These are phyloP conservation scores for Rhodomyrtus tomentosa DNA, from an alignment of 345 rosid species.

Conservation along the genomic window DNA sequence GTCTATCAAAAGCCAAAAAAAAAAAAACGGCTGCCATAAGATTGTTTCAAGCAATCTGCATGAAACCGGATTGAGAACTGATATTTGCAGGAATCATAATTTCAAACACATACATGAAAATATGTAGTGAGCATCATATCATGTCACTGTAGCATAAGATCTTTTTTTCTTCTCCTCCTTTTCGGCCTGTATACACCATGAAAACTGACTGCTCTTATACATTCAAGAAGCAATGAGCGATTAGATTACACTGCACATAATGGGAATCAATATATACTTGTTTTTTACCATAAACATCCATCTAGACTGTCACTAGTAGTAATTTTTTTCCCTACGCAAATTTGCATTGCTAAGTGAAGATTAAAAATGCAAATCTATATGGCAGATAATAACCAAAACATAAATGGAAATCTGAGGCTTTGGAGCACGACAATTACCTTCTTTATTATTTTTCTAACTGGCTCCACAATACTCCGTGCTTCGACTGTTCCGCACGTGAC, in stretches of 20 bases:
- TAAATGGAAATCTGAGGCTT: background rate
- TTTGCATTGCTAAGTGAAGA: background rate
- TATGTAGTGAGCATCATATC: background rate
- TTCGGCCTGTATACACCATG: background rate
- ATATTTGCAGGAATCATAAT: background rate
- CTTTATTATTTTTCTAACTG: conserved; percentile 72
- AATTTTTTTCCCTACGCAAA: background rate
- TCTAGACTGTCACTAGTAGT: background rate
- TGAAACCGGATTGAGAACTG: background rate
- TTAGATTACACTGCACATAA: background rate
- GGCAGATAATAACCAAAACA: background rate
- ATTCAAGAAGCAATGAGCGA: background rate
- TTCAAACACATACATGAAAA: background rate
- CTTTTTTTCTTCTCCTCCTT: background rate
- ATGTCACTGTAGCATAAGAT: background rate
- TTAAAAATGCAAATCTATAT: background rate
- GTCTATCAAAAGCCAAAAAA: background rate
- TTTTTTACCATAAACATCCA: background rate
- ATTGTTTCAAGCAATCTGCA: background rate
- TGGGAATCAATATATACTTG: background rate
- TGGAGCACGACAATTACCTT: conserved; percentile 39
- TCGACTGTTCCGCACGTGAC: conserved; percentile 97
- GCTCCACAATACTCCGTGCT: conserved; percentile 92
- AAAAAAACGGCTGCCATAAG: background rate
- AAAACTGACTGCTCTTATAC: background rate